Evolutionary conservation across 2,329 filamentous ascomycete species (phyloP).

Genomic region (Coniella lustricola): DNA sequence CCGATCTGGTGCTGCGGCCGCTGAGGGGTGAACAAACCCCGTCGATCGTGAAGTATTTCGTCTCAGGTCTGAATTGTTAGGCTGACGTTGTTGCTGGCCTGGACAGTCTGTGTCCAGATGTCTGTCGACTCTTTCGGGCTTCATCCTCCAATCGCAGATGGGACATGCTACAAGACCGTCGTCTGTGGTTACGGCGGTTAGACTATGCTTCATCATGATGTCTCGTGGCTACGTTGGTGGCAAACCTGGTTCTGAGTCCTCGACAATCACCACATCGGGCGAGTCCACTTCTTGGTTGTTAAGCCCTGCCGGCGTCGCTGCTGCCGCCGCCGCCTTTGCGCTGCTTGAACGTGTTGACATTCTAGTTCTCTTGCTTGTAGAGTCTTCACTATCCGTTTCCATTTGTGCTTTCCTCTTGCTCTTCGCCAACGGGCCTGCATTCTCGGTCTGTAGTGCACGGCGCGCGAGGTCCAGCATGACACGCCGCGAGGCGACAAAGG

Average conservation of each 20-base stretch:
- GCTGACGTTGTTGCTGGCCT: slow-evolving; percentile 29
- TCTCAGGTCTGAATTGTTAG: slow-evolving; percentile 20
- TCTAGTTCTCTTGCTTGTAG: slow-evolving; percentile 42
- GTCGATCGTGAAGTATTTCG: neutral
- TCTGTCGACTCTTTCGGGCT: slow-evolving; percentile 65
- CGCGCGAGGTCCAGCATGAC: slow-evolving; percentile 59
- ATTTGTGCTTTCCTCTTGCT: slow-evolving; percentile 47
- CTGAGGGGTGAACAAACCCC: slow-evolving; percentile 15
- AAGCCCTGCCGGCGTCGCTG: slow-evolving; percentile 31
- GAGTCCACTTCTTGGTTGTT: slow-evolving; percentile 24
- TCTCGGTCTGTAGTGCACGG: slow-evolving; percentile 25
- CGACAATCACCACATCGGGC: slow-evolving; percentile 28
- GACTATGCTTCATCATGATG: neutral
- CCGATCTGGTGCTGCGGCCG: slow-evolving; percentile 46
- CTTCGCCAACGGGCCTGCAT: slow-evolving; percentile 18
- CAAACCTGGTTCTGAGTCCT: slow-evolving; percentile 26
- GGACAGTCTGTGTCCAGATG: slow-evolving; percentile 65
- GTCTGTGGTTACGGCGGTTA: slow-evolving; percentile 31
- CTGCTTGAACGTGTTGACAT: slow-evolving; percentile 45
- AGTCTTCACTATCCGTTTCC: slow-evolving; percentile 23
- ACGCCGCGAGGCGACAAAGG: slow-evolving; percentile 61
- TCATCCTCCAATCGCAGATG: slow-evolving; percentile 74
- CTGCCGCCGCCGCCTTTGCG: slow-evolving; percentile 23
- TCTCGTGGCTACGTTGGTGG: neutral
- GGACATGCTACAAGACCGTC: slow-evolving; percentile 80